Conservation (phyloP, 371 early-diverging fungal genomes). For the Syncephalastrum racemosum region DNA sequence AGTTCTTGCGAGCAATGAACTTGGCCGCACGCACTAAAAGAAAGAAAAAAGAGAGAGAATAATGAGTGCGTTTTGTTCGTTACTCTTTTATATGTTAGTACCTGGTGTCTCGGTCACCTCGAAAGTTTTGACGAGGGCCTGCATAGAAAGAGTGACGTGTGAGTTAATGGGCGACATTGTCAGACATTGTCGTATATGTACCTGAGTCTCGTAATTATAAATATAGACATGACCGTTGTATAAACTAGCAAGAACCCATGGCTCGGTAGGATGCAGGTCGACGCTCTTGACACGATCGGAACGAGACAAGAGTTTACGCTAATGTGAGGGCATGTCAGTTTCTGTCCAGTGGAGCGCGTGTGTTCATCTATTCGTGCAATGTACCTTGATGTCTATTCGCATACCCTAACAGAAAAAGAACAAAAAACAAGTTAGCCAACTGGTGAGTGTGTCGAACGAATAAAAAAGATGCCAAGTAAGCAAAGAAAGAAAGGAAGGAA, state of each 20-base stretch:
- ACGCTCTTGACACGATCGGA: slow-evolving; percentile 97
- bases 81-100: slow-evolving; percentile 13
- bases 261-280: slow-evolving; percentile 99
- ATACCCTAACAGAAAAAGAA: slow-evolving; percentile 47
- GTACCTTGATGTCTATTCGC: slow-evolving; percentile 68
- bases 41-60: not conserved
- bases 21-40: slow-evolving; percentile 87
- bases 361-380: not conserved
- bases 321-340: slow-evolving; percentile 6
- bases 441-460: too few relatives aligned
- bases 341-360: not conserved
- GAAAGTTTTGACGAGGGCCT: slow-evolving; percentile 94
- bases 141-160: slow-evolving; percentile 7
- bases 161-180: not conserved
- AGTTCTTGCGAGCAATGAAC: slow-evolving; percentile 96
- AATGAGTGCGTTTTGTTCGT: not conserved
- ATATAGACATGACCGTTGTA: slow-evolving; percentile 97
- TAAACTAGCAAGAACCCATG: slow-evolving; percentile 96
- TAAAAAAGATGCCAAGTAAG: too few relatives aligned
- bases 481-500: too few relatives aligned
- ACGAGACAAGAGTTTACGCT: slow-evolving; percentile 78
- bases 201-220: slow-evolving; percentile 99
- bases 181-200: slow-evolving; percentile 24
- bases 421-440: not conserved
- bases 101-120: slow-evolving; percentile 92